Evolutionary conservation across 768 basidiomycete genomes (phyloP).

Genomic region (Tylopilus vinaceipallidus): DNA sequence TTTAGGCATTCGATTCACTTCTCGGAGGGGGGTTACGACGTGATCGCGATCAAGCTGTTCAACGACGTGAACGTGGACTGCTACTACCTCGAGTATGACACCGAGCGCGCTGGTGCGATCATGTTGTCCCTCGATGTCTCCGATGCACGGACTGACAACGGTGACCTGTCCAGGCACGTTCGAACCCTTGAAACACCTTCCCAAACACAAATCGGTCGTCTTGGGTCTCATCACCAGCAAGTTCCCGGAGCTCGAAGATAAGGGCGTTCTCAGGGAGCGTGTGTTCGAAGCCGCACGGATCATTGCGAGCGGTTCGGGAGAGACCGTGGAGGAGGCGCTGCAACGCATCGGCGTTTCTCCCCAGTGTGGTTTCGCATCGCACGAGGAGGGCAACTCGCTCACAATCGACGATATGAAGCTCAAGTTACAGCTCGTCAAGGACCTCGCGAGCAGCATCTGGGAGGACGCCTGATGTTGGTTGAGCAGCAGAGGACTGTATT

Average conservation of each 20-base stretch:
- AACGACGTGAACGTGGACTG: constrained; percentile 41
- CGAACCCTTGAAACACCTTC: constrained; percentile 31
- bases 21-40: constrained; percentile 46
- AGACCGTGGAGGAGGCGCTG: constrained; percentile 38
- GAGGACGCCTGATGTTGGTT: constrained; percentile 14
- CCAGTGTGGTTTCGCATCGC: constrained; percentile 52
- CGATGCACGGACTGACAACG: background rate
- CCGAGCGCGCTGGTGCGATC: constrained; percentile 40
- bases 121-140: background rate
- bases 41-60: constrained; percentile 45
- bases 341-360: constrained; percentile 44
- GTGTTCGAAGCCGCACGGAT: constrained; percentile 43
- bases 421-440: constrained; percentile 31
- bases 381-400: constrained; percentile 44
- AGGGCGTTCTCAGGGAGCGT: constrained; percentile 37
- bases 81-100: constrained; percentile 50
- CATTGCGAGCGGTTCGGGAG: constrained; percentile 38
- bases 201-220: constrained; percentile 38
- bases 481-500: no score
- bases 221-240: constrained; percentile 46
- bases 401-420: constrained; percentile 34
- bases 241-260: constrained; percentile 42
- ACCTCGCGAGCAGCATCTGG: constrained; percentile 40
- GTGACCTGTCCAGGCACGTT: constrained; percentile 22
- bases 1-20: constrained; percentile 37